These are phyloP conservation scores for Zymoseptoria crescenta DNA, from an alignment of 2,329 filamentous ascomycete species.

Conservation along the genomic window DNA sequence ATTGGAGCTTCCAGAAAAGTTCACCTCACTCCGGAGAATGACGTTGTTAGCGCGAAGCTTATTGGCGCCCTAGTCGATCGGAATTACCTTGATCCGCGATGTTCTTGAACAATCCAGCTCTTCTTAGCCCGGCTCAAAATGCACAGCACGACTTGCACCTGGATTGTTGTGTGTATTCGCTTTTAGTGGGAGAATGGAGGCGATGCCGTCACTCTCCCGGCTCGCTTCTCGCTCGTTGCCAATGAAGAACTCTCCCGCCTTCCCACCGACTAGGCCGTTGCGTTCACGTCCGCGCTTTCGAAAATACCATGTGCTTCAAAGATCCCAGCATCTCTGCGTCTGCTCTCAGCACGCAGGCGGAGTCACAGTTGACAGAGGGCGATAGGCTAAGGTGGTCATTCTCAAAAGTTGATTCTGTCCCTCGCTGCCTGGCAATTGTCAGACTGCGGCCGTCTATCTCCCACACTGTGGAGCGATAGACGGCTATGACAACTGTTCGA, in stretches of 20 bases:
- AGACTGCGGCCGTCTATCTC: background rate
- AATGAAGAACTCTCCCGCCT: background rate
- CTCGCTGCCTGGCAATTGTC: background rate
- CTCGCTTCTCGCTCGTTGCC: too few relatives aligned
- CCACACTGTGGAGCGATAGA: background rate
- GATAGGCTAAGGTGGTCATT: too few relatives aligned
- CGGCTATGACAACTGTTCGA: background rate
- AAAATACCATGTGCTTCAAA: too few relatives aligned
- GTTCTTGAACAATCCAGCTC: background rate
- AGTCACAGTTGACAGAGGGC: background rate
- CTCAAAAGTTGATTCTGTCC: too few relatives aligned
- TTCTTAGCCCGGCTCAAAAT: too few relatives aligned
- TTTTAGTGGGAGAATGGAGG: too few relatives aligned
- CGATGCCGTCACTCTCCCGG: too few relatives aligned
- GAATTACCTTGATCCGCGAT: background rate
- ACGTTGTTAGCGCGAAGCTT: background rate
- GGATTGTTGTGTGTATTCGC: too few relatives aligned
- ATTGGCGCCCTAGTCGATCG: background rate
- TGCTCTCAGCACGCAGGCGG: background rate
- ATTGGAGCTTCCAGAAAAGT: background rate
- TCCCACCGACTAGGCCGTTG: background rate
- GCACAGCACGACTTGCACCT: too few relatives aligned
- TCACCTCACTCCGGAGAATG: background rate
- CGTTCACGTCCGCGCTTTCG: too few relatives aligned
- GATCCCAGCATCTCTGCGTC: too few relatives aligned